phyloP scores from a whole-genome alignment of 257 asterid genomes.

The Fraxinus quadrangulata region DNA sequence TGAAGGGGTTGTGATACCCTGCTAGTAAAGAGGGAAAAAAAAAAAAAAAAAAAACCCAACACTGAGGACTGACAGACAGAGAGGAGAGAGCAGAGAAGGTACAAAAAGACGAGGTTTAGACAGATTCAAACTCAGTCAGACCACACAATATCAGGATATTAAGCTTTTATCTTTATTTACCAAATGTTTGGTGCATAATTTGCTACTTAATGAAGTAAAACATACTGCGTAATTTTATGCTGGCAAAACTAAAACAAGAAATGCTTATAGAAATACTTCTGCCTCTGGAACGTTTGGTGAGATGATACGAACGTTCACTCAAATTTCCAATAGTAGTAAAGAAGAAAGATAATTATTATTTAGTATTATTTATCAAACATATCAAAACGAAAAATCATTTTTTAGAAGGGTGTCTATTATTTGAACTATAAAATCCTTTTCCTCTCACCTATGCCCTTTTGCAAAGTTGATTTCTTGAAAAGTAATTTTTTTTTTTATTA shows the following conservation, averaged over 20 bases:
- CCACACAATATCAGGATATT: not conserved
- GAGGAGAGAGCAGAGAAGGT: not conserved
- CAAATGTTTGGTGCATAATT: not conserved
- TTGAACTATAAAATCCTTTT: too few relatives aligned
- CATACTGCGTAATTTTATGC: not conserved
- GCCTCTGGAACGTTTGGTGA: too few relatives aligned
- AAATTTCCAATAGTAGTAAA: too few relatives aligned
- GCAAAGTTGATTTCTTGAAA: too few relatives aligned
- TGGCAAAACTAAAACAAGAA: too few relatives aligned
- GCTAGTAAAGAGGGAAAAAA: conserved; percentile 33
- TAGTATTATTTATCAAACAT: too few relatives aligned
- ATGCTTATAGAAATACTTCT: not conserved
- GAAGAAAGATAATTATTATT: too few relatives aligned
- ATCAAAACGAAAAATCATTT: too few relatives aligned
- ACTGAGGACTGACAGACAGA: conserved; percentile 17
- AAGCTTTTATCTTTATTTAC: not conserved
- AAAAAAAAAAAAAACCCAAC: not conserved
- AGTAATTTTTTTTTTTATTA: too few relatives aligned
- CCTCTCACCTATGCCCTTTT: too few relatives aligned
- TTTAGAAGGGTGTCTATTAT: too few relatives aligned
- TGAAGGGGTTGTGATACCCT: conserved; percentile 12
- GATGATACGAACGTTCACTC: too few relatives aligned
- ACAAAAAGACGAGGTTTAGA: conserved; percentile 30
- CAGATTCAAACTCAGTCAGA: conserved; percentile 25
- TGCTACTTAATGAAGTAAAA: not conserved